Conservation (phyloP, 2,329 filamentous ascomycete species). For the Colletotrichum cordylinicola region DNA sequence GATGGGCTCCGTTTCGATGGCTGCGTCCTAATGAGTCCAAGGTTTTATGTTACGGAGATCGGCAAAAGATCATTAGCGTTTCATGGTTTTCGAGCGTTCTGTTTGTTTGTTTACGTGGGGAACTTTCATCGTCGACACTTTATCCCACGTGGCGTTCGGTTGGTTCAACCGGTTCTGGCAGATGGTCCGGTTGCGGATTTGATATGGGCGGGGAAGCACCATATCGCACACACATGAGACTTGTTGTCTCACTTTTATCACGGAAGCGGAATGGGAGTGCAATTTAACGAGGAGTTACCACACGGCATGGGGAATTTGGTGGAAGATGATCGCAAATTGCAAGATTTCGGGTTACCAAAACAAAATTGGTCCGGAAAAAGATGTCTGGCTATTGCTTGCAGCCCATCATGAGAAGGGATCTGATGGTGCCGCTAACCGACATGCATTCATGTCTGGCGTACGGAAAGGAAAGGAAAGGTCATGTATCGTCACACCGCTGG, state of each 20-base stretch:
- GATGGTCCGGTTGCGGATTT: constrained; percentile 8
- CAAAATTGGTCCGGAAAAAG: constrained; percentile 9
- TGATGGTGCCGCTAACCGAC: background rate
- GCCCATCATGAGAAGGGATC: background rate
- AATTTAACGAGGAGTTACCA: constrained; percentile 16
- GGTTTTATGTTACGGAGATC: background rate
- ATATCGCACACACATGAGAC: constrained; percentile 13
- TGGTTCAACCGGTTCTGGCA: background rate
- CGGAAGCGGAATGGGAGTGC: constrained; percentile 12
- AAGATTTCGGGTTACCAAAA: background rate
- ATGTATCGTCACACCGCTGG: background rate
- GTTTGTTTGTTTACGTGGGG: background rate
- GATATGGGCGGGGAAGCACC: background rate
- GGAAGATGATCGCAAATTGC: constrained; percentile 13
- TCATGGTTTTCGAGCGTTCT: background rate
- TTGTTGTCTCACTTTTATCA: constrained; percentile 5
- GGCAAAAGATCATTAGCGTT: constrained; percentile 12
- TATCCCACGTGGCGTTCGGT: constrained; percentile 13
- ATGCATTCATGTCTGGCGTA: constrained; percentile 9
- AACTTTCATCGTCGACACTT: background rate
- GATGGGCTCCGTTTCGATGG: background rate
- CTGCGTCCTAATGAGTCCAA: background rate
- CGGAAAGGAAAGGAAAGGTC: background rate
- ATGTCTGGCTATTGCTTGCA: constrained; percentile 8
- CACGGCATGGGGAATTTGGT: background rate